A percentile compares a stretch with the other conserved stretches of the same genome.
Evolutionary conservation across 495 filamentous ascomycete genomes (phyloP).

Genomic region (Pyrenopolyporus hunteri): DNA sequence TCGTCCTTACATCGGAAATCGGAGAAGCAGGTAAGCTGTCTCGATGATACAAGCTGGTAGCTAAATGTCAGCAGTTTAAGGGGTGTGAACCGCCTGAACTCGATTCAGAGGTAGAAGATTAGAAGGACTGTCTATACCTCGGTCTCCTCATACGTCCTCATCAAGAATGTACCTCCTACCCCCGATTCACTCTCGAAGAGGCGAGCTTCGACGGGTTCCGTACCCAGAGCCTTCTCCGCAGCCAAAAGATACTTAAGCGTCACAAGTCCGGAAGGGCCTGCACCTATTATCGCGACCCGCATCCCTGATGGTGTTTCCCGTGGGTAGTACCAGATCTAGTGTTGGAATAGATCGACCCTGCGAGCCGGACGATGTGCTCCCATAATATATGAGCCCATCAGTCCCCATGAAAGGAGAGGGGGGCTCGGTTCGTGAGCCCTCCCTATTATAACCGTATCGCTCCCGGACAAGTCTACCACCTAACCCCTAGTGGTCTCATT

Average conservation of each 20-base stretch:
- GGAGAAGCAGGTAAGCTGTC: conserved; percentile 44
- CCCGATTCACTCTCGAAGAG: conserved; percentile 38
- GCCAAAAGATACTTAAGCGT: conserved; percentile 52
- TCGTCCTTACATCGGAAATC: conserved; percentile 39
- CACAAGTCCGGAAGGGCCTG: conserved; percentile 53
- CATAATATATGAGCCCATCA: conserved; percentile 18
- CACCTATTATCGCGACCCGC: conserved; percentile 52
- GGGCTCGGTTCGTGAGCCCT: too few species aligned
- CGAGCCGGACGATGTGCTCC: conserved; percentile 24
- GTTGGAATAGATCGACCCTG: conserved; percentile 28
- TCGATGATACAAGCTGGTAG: conserved; percentile 44
- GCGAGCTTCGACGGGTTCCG: conserved; percentile 45
- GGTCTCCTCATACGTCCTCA: conserved; percentile 45
- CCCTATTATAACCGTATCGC: too few species aligned
- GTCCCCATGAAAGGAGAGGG: background rate
- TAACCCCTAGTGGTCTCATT: background rate
- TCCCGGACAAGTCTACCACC: too few species aligned
- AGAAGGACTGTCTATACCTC: conserved; percentile 33
- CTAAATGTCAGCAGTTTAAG: background rate
- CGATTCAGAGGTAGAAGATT: background rate
- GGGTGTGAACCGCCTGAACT: background rate
- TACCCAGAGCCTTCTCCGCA: conserved; percentile 41
- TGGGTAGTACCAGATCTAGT: conserved; percentile 27
- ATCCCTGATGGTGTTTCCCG: conserved; percentile 24
- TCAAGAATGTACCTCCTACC: conserved; percentile 44